These are phyloP conservation scores for Candida mesenterica DNA, from an alignment of 1,139 yeast species.

Conservation along the genomic window DNA sequence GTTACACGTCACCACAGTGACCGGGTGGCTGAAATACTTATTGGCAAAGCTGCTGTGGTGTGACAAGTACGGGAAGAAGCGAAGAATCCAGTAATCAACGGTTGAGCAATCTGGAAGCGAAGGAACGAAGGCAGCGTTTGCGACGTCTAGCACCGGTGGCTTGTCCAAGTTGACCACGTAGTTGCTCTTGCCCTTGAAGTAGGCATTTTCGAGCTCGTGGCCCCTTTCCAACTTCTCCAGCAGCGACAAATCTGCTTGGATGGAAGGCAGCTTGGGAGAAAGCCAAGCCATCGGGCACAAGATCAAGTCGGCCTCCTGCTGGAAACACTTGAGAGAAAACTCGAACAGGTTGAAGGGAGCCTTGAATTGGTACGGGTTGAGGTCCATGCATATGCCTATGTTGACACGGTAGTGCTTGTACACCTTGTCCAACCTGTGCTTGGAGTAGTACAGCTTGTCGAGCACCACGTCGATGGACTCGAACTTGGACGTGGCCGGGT, in stretches of 20 bases:
- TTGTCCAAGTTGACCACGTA: slow-evolving; percentile 1
- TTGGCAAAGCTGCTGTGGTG: slow-evolving; percentile 35
- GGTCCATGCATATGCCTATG: slow-evolving; percentile 93
- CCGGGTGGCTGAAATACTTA: slow-evolving; percentile 20
- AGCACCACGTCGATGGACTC: slow-evolving; percentile 38
- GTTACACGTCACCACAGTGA: slow-evolving; percentile 57
- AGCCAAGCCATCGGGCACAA: slow-evolving; percentile 92
- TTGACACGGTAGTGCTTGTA: slow-evolving; percentile 35
- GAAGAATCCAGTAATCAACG: slow-evolving; percentile 63
- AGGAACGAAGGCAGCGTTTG: slow-evolving; percentile 2
- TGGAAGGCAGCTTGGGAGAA: slow-evolving; percentile 51
- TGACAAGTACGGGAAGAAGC: slow-evolving; percentile 63
- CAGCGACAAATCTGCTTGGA: slow-evolving; percentile 12
- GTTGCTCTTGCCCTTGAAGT: neutral
- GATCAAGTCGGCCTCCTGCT: slow-evolving; percentile 51
- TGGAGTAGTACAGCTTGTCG: slow-evolving; percentile 26
- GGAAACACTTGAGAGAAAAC: slow-evolving; percentile 56
- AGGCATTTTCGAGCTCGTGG: neutral
- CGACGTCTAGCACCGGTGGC: slow-evolving; percentile 1
- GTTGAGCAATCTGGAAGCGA: slow-evolving; percentile 27
- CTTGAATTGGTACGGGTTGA: slow-evolving; percentile 80
- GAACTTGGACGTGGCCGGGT: slow-evolving; percentile 47
- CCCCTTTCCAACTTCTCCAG: slow-evolving; percentile 12
- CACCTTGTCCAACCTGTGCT: slow-evolving; percentile 1
- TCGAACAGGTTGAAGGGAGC: slow-evolving; percentile 79